Percentiles rank a stretch among this genome's conserved stretches.
phyloP scores from a whole-genome alignment of 2,329 filamentous ascomycete species.

The Fusarium ramigenum region DNA sequence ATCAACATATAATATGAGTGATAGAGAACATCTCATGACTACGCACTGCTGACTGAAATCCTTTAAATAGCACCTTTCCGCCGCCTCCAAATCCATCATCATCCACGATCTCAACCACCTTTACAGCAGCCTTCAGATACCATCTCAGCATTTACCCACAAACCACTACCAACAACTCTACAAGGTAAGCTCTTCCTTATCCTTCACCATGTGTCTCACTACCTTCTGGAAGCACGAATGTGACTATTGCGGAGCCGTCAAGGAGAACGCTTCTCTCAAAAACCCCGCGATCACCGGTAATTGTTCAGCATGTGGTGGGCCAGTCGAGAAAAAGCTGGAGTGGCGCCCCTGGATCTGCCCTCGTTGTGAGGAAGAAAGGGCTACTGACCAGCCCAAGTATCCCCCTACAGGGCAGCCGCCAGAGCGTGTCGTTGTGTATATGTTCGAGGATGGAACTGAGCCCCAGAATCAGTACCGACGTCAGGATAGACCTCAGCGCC shows the following conservation, averaged over 20 bases:
- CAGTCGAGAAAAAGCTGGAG: not conserved
- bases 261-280: not conserved
- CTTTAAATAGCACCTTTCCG: not conserved
- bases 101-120: not conserved
- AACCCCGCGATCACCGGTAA: not conserved
- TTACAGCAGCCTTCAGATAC: not conserved
- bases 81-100: not conserved
- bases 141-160: not conserved
- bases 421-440: not conserved
- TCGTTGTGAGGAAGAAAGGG: not conserved
- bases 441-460: not conserved
- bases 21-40: too few relatives aligned
- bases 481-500: not conserved
- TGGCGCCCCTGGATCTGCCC: not conserved
- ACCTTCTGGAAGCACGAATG: not conserved
- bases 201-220: not conserved
- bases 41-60: not conserved
- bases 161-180: not conserved
- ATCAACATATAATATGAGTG: not conserved
- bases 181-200: fast-evolving
- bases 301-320: not conserved
- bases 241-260: not conserved
- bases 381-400: not conserved
- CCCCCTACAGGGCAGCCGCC: not conserved
- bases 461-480: not conserved